These are phyloP conservation scores for Suillus americanus DNA, from an alignment of 768 basidiomycete genomes.

Conservation along the genomic window DNA sequence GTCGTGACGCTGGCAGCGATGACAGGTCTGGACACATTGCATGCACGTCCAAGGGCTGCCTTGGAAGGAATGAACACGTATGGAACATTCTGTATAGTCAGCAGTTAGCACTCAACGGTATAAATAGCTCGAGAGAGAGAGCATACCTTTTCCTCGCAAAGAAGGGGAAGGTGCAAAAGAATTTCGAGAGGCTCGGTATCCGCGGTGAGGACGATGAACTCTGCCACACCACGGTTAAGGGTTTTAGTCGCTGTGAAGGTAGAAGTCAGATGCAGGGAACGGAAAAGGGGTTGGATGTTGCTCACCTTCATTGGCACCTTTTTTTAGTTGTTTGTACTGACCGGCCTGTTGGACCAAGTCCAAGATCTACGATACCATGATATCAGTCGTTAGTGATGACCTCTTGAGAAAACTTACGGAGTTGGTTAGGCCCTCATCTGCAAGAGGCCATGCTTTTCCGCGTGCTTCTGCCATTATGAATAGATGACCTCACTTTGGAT, in stretches of 20 bases:
- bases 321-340: slow-evolving; percentile 98
- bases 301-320: slow-evolving; percentile 96
- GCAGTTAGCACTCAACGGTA: not conserved
- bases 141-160: slow-evolving; percentile 95
- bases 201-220: slow-evolving; percentile 94
- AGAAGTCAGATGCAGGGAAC: slow-evolving; percentile 3
- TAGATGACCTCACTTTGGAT: slow-evolving; percentile 73
- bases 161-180: slow-evolving; percentile 90
- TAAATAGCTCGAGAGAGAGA: not conserved
- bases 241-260: slow-evolving; percentile 84
- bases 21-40: slow-evolving; percentile 93
- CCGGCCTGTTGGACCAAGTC: slow-evolving; percentile 93
- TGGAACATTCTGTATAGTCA: slow-evolving; percentile 33
- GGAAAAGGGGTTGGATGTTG: slow-evolving; percentile 1
- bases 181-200: slow-evolving; percentile 99
- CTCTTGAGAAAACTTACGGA: slow-evolving; percentile 50
- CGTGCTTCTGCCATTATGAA: slow-evolving; percentile 62
- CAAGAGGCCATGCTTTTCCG: slow-evolving; percentile 87
- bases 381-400: not conserved
- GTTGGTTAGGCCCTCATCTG: slow-evolving; percentile 86
- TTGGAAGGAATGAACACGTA: slow-evolving; percentile 96
- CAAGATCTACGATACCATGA: slow-evolving; percentile 62
- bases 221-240: slow-evolving; percentile 95
- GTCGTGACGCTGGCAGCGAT: slow-evolving; percentile 98
- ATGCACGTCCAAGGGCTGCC: slow-evolving; percentile 94